These are phyloP conservation scores for Erythrophleum ivorense DNA, from an alignment of 331 rosid species.

Conservation along the genomic window DNA sequence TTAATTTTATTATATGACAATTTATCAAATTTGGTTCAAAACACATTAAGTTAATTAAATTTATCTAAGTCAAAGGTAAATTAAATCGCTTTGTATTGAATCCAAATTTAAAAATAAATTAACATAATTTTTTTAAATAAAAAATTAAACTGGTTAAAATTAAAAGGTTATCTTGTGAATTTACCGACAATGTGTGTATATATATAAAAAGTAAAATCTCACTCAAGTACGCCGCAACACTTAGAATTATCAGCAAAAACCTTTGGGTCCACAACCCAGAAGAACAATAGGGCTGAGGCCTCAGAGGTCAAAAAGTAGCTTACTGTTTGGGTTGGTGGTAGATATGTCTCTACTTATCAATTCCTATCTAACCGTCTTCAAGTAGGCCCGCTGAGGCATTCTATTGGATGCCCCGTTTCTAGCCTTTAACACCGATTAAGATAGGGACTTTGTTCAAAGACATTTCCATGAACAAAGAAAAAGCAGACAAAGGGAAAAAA, in stretches of 20 bases:
- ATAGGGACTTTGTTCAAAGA: slow-evolving; percentile 21
- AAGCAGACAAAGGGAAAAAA: slow-evolving; percentile 21
- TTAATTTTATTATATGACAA: too few species aligned
- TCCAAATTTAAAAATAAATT: too few species aligned
- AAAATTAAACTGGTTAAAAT: too few species aligned
- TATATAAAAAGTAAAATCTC: slow-evolving; percentile 27
- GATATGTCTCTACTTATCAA: slow-evolving; percentile 25
- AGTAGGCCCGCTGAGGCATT: slow-evolving; percentile 12
- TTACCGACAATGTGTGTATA: neutral
- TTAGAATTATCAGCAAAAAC: slow-evolving; percentile 5
- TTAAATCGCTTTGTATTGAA: too few species aligned
- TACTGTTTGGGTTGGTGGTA: slow-evolving; percentile 33
- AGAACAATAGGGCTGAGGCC: slow-evolving; percentile 29
- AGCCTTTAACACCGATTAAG: slow-evolving; percentile 15
- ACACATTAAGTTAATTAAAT: too few species aligned
- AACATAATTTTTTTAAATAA: too few species aligned
- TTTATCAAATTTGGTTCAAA: too few species aligned
- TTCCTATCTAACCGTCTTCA: slow-evolving; percentile 35
- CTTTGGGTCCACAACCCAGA: slow-evolving; percentile 39
- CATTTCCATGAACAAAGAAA: slow-evolving; percentile 11
- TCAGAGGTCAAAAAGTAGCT: slow-evolving; percentile 40
- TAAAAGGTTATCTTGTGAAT: too few species aligned
- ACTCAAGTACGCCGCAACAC: slow-evolving; percentile 23
- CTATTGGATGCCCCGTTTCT: slow-evolving; percentile 30
- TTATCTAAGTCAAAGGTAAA: too few species aligned